Base-by-base conservation (phyloP, 805 yeast genomes). In the Torulaspora indica region DNA sequence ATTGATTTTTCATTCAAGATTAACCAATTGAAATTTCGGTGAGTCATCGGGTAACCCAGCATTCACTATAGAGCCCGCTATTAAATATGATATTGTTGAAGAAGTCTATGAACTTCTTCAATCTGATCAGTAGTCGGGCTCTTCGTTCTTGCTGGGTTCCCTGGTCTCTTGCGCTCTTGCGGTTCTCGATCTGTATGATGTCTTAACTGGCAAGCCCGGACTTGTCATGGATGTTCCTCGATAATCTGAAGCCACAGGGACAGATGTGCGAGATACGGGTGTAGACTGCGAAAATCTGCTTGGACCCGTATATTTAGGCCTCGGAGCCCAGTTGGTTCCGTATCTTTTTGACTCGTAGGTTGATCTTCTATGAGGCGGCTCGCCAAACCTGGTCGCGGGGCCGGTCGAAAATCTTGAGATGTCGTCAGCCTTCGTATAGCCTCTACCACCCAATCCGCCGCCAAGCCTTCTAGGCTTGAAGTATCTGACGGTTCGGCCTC, bases 371-470 rank as follows among this genome's bases (percentile, higher is more conserved):
- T 18, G 30, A 8, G 39, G 27, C 14, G 29, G 41, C 8, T 29
- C 43, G n/a, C 38, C 43, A 23, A 28, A 41, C 23, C 27, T 40
- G 3, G 38, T 9, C 10, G 48, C 14, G n/a, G 42, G 24, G 12
- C 10, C 13, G 8, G 35, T 31, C 2, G 40, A 25, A 10, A 35
- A 35, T 14, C 34, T 29, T 3, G 42, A 32, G 20, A 30, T 33
- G 22, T 39, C 37, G 24, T 43, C 33, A 4, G 27, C 30, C 15
- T 29, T 42, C 12, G 49, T 72, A 57, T 81, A 81, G 40, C 80
- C 79, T 43, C 93, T 71, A 1, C 96, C 96, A 3, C 97, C 97
- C n/a, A 85, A 64, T 0, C 97, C 97, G 3, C 97, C 97, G 1
- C 96, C 96, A 2, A 91, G 69, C 46, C 91, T 62, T 54, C 84